A percentile compares a stretch with the other conserved stretches of the same genome.
phyloP scores from a whole-genome alignment of 2,329 filamentous ascomycete species.

The Tolypocladium endophyticum region DNA sequence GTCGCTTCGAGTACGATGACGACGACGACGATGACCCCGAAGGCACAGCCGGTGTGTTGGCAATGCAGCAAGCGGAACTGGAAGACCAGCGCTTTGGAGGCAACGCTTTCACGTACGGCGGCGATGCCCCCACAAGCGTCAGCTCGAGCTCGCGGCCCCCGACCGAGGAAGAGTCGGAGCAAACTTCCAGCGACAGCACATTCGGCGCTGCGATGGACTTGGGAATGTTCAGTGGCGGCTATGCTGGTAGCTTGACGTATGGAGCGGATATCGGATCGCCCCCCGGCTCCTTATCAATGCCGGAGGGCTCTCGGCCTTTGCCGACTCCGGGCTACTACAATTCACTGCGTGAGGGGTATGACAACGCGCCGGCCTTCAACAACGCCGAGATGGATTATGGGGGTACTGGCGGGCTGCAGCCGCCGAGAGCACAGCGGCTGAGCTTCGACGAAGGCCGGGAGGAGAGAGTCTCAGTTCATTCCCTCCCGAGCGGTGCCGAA shows the following conservation, averaged over 20 bases:
- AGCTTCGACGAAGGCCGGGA: conserved; percentile 86
- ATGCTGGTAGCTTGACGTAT: conserved; percentile 40
- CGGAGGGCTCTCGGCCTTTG: conserved; percentile 36
- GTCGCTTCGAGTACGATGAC: conserved; percentile 22
- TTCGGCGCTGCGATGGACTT: conserved; percentile 58
- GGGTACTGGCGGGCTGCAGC: conserved; percentile 79
- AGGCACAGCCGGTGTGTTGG: conserved; percentile 71
- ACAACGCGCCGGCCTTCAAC: conserved; percentile 29
- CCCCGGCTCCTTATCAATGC: conserved; percentile 25
- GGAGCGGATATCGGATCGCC: conserved; percentile 35
- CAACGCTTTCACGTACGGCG: conserved; percentile 17
- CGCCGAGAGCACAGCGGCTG: conserved; percentile 61
- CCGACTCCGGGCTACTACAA: conserved; percentile 31
- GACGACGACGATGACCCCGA: conserved; percentile 87
- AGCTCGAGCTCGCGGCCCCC: conserved; percentile 28
- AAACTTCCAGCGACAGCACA: conserved; percentile 57
- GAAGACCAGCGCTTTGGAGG: conserved; percentile 47
- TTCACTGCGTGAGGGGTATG: conserved; percentile 14
- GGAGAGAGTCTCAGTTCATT: conserved; percentile 53
- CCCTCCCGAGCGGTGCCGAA: conserved; percentile 49
- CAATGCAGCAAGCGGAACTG: conserved; percentile 75
- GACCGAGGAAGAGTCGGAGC: conserved; percentile 35
- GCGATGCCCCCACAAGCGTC: neutral
- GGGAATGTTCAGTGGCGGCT: conserved; percentile 64
- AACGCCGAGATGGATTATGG: conserved; percentile 74